Conservation (phyloP, 2,329 filamentous ascomycete genomes). For the Aspergillus latus region DNA sequence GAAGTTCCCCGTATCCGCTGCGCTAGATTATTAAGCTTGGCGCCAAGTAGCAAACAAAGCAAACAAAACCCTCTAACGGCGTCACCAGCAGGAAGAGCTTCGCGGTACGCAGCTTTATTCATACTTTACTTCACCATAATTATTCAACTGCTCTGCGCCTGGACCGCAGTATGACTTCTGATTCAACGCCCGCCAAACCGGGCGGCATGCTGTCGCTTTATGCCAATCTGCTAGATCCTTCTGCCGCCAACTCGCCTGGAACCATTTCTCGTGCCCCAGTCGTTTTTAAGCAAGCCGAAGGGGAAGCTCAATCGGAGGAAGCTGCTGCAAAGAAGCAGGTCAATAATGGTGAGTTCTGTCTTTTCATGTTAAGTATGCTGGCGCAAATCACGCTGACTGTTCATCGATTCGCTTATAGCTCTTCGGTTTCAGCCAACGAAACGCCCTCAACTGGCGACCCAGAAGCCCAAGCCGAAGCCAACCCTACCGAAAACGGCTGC, state of each 20-base stretch:
- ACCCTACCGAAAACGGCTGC: slow-evolving; percentile 53
- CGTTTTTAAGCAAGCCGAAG: slow-evolving; percentile 62
- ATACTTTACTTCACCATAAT: not conserved
- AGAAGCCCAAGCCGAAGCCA: slow-evolving; percentile 64
- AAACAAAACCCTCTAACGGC: slow-evolving; percentile 6
- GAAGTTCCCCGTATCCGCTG: not conserved
- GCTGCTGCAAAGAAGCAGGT: slow-evolving; percentile 63
- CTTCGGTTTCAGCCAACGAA: slow-evolving; percentile 86
- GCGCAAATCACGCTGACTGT: slow-evolving; percentile 33
- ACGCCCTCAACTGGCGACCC: slow-evolving; percentile 64
- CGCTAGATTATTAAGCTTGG: slow-evolving; percentile 1
- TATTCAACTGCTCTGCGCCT: not conserved
- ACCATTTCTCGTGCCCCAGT: slow-evolving; percentile 78
- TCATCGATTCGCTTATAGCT: slow-evolving; percentile 47
- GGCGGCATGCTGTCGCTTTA: slow-evolving; percentile 69
- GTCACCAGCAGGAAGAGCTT: not conserved
- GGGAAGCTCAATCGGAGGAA: slow-evolving; percentile 51
- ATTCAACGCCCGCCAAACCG: slow-evolving; percentile 34
- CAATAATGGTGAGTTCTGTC: slow-evolving; percentile 58
- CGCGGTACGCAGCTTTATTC: not conserved
- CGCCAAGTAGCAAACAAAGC: slow-evolving; percentile 20
- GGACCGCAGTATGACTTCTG: slow-evolving; percentile 30
- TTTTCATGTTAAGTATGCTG: slow-evolving; percentile 24
- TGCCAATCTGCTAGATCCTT: slow-evolving; percentile 72
- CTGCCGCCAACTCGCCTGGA: slow-evolving; percentile 46